Evolutionary conservation across 1,284 basidiomycete genomes (phyloP), one percentile per base, ranked within the genome.

Genomic region (Afroboletus lepidellus): DNA sequence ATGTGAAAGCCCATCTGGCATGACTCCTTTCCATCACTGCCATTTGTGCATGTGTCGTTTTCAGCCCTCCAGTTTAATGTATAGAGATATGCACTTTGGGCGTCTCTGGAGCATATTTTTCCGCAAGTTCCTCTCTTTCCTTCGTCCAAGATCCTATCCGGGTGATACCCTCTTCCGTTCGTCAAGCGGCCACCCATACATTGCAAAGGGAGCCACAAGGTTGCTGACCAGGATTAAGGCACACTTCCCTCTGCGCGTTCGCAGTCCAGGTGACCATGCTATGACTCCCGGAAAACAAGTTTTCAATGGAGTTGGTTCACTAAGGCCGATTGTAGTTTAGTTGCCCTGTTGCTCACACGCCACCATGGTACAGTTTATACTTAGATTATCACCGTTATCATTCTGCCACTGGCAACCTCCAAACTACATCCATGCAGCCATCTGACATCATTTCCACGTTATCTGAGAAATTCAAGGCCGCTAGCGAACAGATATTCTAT

Each of bases 1-100:
- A 93, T 93, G 91, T 92, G 90, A 59, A 85, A 84, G 52, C 76
- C 94, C 58, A 74, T 92, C 60, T 93, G 90, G 89, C 84, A 90
- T 72, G 82, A 92, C 77, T 81, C 46, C 77, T 92, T 58, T 77
- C 87, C 36, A 77, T 94, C 57, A 78, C 85, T 6, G 84, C 90
- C 51, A 69, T 81, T 52, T 94, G 92, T 93, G 64, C 77, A 90
- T 84, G 34, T 21, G 20, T 30, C 20, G 21, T 45, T 30, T 38
- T 20, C 9, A 32, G 33, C 41, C 13, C 37, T 37, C 37, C 30
- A 36, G 46, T 48, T 60, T 37, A 50, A n/a, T n/a, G n/a, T n/a
- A n/a, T n/a, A n/a, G n/a, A n/a, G n/a, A n/a, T n/a, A 90, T 69
- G 81, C 84, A 51, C 73, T 91, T 5, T 92, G 90, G 91, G 83